These are phyloP conservation scores for Chlamydomonas incerta DNA, from an alignment of 139 green algal genomes.

Conservation along the genomic window DNA sequence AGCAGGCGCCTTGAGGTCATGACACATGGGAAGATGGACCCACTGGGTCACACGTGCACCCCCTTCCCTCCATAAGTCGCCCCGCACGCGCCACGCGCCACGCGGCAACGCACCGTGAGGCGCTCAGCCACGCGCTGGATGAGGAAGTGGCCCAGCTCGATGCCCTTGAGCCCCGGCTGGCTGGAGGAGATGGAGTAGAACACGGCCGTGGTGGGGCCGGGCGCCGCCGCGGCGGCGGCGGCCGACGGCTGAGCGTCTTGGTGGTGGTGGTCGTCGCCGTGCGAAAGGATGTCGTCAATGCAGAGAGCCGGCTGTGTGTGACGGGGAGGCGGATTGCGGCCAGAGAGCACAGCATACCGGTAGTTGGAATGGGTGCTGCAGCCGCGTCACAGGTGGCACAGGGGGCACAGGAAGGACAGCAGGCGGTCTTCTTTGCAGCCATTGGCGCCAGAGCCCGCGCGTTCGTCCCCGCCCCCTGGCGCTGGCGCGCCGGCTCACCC, in stretches of 20 bases:
- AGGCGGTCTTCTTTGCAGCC: too few species aligned
- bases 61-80: neutral
- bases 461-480: too few species aligned
- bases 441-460: neutral
- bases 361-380: too few species aligned
- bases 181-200: constrained; percentile 88
- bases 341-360: too few species aligned
- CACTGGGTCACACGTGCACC: too few species aligned
- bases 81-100: too few species aligned
- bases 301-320: neutral
- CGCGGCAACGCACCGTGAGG: constrained; percentile 50
- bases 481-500: neutral
- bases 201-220: constrained; percentile 50
- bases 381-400: too few species aligned
- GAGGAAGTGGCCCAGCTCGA: constrained; percentile 89
- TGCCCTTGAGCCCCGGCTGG: constrained; percentile 73
- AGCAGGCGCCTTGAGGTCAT: too few species aligned
- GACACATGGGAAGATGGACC: too few species aligned
- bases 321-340: neutral
- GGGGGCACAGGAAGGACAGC: too few species aligned
- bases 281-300: constrained; percentile 12
- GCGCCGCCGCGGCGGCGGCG: neutral
- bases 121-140: constrained; percentile 73
- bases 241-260: neutral
- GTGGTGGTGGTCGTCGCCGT: neutral